These are phyloP conservation scores for Flaveria trinervia DNA, from an alignment of 129 eudicot species.

Conservation along the genomic window DNA sequence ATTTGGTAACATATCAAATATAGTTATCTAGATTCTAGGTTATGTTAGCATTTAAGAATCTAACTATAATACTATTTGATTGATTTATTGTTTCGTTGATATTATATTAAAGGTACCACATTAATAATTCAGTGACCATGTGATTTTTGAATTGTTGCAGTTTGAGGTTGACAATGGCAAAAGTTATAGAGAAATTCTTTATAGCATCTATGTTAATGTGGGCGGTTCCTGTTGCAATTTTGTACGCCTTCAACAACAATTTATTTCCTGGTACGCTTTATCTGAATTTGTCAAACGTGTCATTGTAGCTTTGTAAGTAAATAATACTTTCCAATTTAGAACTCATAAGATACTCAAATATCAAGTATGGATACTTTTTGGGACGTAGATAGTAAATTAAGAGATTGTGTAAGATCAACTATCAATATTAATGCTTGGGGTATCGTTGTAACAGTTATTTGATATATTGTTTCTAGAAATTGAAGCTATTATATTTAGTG, in stretches of 20 bases:
- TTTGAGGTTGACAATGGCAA: slow-evolving; percentile 39
- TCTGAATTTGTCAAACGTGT: background rate
- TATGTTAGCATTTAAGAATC: background rate
- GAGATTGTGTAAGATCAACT: background rate
- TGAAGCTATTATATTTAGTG: background rate
- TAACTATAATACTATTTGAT: background rate
- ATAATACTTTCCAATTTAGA: background rate
- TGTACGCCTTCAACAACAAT: slow-evolving; percentile 76
- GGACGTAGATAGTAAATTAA: background rate
- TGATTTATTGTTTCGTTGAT: background rate
- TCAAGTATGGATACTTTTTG: background rate
- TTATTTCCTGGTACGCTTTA: slow-evolving; percentile 62
- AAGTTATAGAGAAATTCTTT: slow-evolving; percentile 68
- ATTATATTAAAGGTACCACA: background rate
- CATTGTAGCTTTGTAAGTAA: background rate
- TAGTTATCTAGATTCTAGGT: background rate
- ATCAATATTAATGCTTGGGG: background rate
- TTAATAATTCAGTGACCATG: slow-evolving; percentile 4
- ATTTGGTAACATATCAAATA: background rate
- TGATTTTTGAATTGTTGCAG: slow-evolving; percentile 23
- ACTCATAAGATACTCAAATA: background rate
- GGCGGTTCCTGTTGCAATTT: slow-evolving; percentile 66
- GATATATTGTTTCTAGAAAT: too few species aligned
- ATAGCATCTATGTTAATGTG: slow-evolving; percentile 83
- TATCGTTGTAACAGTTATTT: background rate